Evolutionary conservation across 108 stramenopile genomes (phyloP).

Genomic region (Chaetoceros tenuissimus): DNA sequence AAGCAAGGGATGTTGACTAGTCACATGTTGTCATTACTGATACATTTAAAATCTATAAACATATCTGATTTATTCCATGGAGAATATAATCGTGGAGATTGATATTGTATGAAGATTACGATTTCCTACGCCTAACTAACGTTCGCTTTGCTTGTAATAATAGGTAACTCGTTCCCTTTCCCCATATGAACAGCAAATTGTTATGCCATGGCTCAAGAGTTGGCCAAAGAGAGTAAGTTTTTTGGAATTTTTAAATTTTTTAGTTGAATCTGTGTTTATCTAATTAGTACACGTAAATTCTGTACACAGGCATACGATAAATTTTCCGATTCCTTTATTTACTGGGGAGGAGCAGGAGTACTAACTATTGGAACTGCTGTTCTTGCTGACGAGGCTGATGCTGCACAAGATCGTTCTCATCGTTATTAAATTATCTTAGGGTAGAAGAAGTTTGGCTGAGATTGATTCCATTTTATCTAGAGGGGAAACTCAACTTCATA

Average conservation of each 20-base stretch:
- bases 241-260: background rate
- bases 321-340: conserved; percentile 35
- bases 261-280: background rate
- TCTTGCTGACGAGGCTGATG: conserved; percentile 27
- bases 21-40: too few relatives aligned
- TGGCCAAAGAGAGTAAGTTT: conserved; percentile 28
- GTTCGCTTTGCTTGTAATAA: too few relatives aligned
- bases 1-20: too few relatives aligned
- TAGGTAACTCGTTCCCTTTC: conserved; percentile 46
- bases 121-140: too few relatives aligned
- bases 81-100: too few relatives aligned
- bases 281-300: too few relatives aligned
- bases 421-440: conserved; percentile 30
- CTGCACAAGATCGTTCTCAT: conserved; percentile 35
- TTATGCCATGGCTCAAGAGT: conserved; percentile 45
- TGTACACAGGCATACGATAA: conserved; percentile 38
- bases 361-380: conserved; percentile 31
- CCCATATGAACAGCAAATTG: conserved; percentile 50
- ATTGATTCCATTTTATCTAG: too few relatives aligned
- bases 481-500: too few relatives aligned
- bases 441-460: too few relatives aligned
- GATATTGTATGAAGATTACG: too few relatives aligned
- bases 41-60: too few relatives aligned
- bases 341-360: conserved; percentile 21
- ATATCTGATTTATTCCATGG: too few relatives aligned